These are phyloP conservation scores for Malassezia furfur DNA, from an alignment of 1,284 basidiomycete genomes.

Conservation along the genomic window DNA sequence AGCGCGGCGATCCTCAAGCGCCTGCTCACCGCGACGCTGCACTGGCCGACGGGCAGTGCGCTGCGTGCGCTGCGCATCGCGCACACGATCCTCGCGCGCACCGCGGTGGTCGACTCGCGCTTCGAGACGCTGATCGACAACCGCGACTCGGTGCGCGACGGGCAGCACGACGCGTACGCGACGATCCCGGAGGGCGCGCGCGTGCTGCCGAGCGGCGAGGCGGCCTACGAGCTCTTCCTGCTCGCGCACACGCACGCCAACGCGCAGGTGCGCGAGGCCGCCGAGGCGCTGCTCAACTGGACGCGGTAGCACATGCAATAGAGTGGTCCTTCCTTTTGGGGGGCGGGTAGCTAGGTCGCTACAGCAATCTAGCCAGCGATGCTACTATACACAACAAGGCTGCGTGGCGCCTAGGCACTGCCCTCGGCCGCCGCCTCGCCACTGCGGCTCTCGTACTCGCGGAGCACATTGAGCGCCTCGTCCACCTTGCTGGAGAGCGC, in stretches of 20 bases:
- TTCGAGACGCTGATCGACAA: slow-evolving; percentile 74
- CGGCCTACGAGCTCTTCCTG: slow-evolving; percentile 16
- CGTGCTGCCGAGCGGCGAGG: slow-evolving; percentile 18
- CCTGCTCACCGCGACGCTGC: slow-evolving; percentile 65
- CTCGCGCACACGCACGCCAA: slow-evolving; percentile 15
- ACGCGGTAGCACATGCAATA: background rate
- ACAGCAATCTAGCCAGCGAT: slow-evolving; percentile 3
- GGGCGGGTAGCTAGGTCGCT: slow-evolving; percentile 1
- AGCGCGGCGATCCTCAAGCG: slow-evolving; percentile 86
- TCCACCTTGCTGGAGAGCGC: slow-evolving; percentile 45
- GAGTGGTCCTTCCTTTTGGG: background rate
- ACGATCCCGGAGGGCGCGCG: slow-evolving; percentile 17
- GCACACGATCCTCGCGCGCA: slow-evolving; percentile 59
- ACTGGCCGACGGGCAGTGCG: slow-evolving; percentile 64
- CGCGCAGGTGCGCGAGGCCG: slow-evolving; percentile 18
- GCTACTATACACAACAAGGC: slow-evolving; percentile 8
- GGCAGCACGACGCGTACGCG: slow-evolving; percentile 12
- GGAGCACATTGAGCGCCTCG: slow-evolving; percentile 46
- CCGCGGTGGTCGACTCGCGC: slow-evolving; percentile 56
- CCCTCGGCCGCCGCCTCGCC: slow-evolving; percentile 8
- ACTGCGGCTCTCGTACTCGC: slow-evolving; percentile 43
- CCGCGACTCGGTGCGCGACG: slow-evolving; percentile 61
- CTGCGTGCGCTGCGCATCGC: slow-evolving; percentile 66
- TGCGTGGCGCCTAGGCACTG: slow-evolving; percentile 1
- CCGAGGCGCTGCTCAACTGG: slow-evolving; percentile 10